A percentile compares a stretch with the other conserved stretches of the same genome.
phyloP scores from a whole-genome alignment of 176 grass and related monocot genomes.

The Avena sativa region DNA sequence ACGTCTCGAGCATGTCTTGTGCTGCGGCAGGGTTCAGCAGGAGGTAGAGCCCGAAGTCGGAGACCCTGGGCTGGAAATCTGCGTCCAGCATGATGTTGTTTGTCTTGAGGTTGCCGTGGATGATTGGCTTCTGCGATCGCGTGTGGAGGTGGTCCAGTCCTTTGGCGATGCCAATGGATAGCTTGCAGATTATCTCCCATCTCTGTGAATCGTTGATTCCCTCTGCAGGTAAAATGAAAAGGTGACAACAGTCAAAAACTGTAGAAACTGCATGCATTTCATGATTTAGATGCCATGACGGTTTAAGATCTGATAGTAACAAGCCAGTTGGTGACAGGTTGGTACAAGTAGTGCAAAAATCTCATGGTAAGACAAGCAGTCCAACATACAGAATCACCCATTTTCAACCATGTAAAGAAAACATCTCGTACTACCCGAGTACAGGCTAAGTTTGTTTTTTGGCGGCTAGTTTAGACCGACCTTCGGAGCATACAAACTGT shows the following conservation, averaged over 20 bases:
- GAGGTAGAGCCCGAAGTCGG: constrained; percentile 87
- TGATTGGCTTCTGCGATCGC: constrained; percentile 62
- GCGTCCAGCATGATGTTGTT: constrained; percentile 91
- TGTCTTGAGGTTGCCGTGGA: constrained; percentile 93
- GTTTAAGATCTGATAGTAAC: constrained; percentile 10
- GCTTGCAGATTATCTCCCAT: constrained; percentile 89
- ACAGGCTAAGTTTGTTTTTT: too few species aligned
- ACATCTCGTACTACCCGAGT: neutral
- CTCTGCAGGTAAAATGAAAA: constrained; percentile 53
- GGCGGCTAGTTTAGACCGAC: neutral
- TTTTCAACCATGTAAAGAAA: neutral
- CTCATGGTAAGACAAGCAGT: neutral
- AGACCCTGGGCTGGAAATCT: constrained; percentile 85
- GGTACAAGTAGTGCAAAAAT: neutral
- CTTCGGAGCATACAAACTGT: neutral
- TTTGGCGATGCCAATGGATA: constrained; percentile 81
- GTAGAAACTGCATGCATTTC: neutral
- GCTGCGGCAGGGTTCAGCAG: constrained; percentile 60
- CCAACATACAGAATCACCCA: neutral
- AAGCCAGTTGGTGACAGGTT: neutral
- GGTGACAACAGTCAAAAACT: constrained; percentile 24
- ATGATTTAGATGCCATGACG: neutral
- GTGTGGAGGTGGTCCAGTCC: constrained; percentile 91
- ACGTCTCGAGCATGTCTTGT: constrained; percentile 82
- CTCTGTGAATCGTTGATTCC: constrained; percentile 82